These are phyloP conservation scores for Teunomyces pallodes DNA, from an alignment of 805 yeast species.

Conservation along the genomic window DNA sequence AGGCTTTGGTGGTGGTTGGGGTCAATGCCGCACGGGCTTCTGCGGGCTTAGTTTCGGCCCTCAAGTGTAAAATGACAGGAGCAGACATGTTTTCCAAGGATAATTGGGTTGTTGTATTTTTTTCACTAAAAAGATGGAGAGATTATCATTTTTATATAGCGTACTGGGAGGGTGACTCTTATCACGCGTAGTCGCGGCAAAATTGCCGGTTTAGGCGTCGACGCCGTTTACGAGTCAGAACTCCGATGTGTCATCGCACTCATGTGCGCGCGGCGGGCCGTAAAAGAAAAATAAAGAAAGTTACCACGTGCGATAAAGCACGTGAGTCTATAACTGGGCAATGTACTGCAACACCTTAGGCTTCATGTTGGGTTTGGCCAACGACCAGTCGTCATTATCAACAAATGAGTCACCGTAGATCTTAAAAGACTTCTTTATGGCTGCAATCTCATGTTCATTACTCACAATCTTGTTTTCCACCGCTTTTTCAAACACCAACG, in stretches of 20 bases:
- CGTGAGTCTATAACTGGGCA: background rate
- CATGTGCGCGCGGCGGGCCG: background rate
- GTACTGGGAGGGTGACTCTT: background rate
- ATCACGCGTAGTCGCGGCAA: constrained; percentile 1
- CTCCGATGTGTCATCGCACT: background rate
- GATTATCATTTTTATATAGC: background rate
- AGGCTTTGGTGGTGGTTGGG: constrained; percentile 81
- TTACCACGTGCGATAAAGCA: background rate
- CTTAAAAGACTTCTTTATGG: constrained; percentile 43
- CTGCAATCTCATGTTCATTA: constrained; percentile 40
- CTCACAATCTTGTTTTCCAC: constrained; percentile 31
- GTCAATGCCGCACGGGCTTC: constrained; percentile 98
- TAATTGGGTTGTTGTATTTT: background rate
- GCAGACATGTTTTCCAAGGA: constrained; percentile 8
- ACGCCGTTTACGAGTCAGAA: background rate
- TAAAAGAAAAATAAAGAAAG: background rate
- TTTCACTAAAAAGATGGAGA: background rate
- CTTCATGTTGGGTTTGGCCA: constrained; percentile 31
- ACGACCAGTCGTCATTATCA: constrained; percentile 37
- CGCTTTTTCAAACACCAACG: constrained; percentile 49
- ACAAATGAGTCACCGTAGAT: constrained; percentile 50
- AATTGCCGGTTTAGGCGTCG: background rate
- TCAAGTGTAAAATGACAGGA: constrained; percentile 72
- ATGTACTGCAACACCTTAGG: constrained; percentile 15
- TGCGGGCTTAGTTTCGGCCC: constrained; percentile 96